Evolutionary conservation across 805 yeast species (phyloP), one percentile per base, ranked within the genome.

Genomic region (Monosporozyma yasuniensis): DNA sequence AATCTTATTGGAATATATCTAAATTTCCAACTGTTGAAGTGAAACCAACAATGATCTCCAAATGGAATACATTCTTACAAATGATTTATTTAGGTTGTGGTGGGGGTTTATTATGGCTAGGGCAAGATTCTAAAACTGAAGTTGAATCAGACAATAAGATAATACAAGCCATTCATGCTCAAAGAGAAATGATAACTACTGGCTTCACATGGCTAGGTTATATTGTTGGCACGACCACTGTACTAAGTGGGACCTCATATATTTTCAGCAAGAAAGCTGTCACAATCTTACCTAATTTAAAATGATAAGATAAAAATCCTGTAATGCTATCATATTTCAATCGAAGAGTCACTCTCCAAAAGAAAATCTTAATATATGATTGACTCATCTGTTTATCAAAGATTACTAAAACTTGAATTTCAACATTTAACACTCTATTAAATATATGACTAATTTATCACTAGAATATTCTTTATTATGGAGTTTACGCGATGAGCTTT

Each of bases 41-140:
- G 2, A 85, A 76, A 51, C 99, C 99, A 1, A 87, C 95, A 4
- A 70, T 74, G 37, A 79, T 95, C 22, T 88, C 96, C 11, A 91
- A 91, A 64, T 76, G 81, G 66, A 93, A 93, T 69, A 93, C 99
- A 0, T 87, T 83, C 1, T 75, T 93, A 53, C 99, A 93, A 65
- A 91, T 93, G 97, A 63, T 86, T 2, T 90, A 90, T 58, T 76
- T 93, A 42, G 96, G 84, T 0, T 61, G 74, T 14, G 76, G 80
- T 48, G 79, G 84, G 48, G 67, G 77, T 3, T 19, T 62, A n/a
- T 47, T 66, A 43, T 54, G 63, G 4, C n/a, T 53, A 3, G 23
- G 25, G 21, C 30, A 46, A 22, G 52, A 52, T 9, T 47, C 51
- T 18, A 18, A 47, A 6, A 37, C 16, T 7, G 47, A 54, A 22